Base-by-base conservation (phyloP, 169 alveolate genomes). In the Cryptosporidium viatorum region DNA sequence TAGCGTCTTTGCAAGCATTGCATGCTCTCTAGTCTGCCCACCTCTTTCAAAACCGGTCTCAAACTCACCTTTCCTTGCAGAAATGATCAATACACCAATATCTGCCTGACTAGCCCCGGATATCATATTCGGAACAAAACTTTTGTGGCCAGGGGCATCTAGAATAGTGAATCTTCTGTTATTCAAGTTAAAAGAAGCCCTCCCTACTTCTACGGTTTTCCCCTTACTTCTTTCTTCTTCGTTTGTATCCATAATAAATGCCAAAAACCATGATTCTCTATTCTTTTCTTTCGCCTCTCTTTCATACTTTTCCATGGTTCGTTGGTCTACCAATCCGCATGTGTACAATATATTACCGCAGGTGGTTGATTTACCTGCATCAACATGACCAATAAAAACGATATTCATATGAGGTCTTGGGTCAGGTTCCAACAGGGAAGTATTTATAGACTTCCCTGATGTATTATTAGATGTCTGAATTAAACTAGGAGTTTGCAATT, bases 71-170 rank as follows among this genome's bases (percentile, higher is more conserved):
- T 94, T 95, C 58, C 97, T 92, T 12, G 98, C 99, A 16, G 99
- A 98, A 60, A 98, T 96, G 55, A 99, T 98, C 41, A 99, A 94
- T 48, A 98, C 99, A 14, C 99, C 99, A 60, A 98, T 93, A 91
- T 99, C 99, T 60, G 99, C 99, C 91, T 98, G 99, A 4, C 99
- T 97, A 9, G 99, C 99, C 35, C 99, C 99, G 71, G 97, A 96
- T 69, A 98, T 98, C 99, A 98, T 98, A 93, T 99, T 98, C 3
- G 99, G 99, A 41, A 99, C 99, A 85, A 97, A 98, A 85, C 97
- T 97, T 92, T 97, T 96, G 95, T 99, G 99, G 10, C 99, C 99
- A 0, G 99, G 99, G 10, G 99, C 99, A 93, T 99, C 99, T 75
- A 98, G 95, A 69, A 99, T 97, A 12, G 99, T 98, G 93, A 97